These are phyloP conservation scores for Melanogaster broomeanus DNA, from an alignment of 768 basidiomycete genomes.

Conservation along the genomic window DNA sequence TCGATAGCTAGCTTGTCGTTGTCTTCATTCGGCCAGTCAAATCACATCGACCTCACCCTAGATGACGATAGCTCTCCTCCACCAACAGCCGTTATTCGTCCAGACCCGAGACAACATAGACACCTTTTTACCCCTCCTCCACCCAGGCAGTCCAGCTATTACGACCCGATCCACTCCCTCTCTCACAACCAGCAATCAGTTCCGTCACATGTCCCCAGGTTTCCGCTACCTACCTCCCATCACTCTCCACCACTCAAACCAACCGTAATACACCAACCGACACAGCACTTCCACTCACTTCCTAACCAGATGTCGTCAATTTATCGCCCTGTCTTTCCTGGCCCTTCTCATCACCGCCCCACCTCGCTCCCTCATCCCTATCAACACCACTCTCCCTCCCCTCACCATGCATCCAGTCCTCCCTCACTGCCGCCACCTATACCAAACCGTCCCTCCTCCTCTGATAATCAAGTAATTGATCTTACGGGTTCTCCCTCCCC, in stretches of 20 bases:
- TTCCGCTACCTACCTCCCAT: conserved; percentile 17
- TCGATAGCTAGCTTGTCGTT: conserved; percentile 38
- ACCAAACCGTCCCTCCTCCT: conserved; percentile 15
- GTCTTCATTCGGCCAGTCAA: conserved; percentile 43
- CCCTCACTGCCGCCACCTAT: conserved; percentile 23
- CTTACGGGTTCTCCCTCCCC: conserved; percentile 65
- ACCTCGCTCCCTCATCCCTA: conserved; percentile 22
- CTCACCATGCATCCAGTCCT: conserved; percentile 29
- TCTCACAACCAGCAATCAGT: conserved; percentile 23
- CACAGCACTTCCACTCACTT: conserved; percentile 11
- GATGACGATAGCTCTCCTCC: conserved; percentile 57
- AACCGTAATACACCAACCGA: conserved; percentile 14
- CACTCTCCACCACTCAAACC: conserved; percentile 18
- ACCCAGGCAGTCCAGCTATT: conserved; percentile 10
- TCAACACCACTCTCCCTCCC: conserved; percentile 24
- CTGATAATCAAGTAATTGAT: conserved; percentile 66
- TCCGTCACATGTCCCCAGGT: conserved; percentile 28
- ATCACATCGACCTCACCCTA: conserved; percentile 70
- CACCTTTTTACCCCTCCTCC: conserved; percentile 29
- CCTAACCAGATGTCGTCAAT: conserved; percentile 18
- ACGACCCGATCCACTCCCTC: conserved; percentile 22
- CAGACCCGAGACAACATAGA: conserved; percentile 44
- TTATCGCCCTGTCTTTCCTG: conserved; percentile 56
- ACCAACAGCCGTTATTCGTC: conserved; percentile 30
- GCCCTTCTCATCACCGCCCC: conserved; percentile 40